Evolutionary conservation across 805 yeast genomes (phyloP), one percentile per base, ranked within the genome.

Genomic region (Candida peoriensis): DNA sequence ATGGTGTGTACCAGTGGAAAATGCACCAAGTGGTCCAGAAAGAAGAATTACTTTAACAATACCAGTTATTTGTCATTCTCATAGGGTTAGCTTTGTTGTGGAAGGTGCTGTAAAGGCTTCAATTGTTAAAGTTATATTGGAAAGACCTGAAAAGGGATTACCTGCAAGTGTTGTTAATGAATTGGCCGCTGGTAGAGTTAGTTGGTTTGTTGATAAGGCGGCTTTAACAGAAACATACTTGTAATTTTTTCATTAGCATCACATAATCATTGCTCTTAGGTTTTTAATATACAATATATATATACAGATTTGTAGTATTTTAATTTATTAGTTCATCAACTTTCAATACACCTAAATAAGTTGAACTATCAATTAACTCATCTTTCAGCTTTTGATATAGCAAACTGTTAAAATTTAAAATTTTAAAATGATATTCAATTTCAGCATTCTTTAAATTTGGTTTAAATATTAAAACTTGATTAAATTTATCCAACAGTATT

Each of bases 101-200:
- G 96, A 90, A 64, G 98, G 98, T 47, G 77, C 89, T 29, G 86
- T 95, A 17, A 90, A 90, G 62, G 96, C 96, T 3, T 95, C 95
- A 4, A 80, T 90, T 34, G 74, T 90, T 55, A 80, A 86, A 55
- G 84, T 81, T 10, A 89, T 90, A 38, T 83, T 90, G 87, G 97
- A 90, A 64, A 76, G 96, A 55, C 97, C 97, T 3, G 97, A 93
- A 56, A 88, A 88, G 66, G 96, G 96, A 2, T 71, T 90, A 40
- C 98, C 98, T 24, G 83, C 93, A 42, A 79, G 93, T 41, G 81
- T 90, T 39, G 96, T 90, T 36, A 89, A 89, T 55, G 97, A 88
- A 61, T 84, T 85, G 20, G 95, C 96, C n/a, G 96, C 95, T 1
- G 97, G 97, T 12, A 81, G 83, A 61, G 96, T 90, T 5, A 76